Evolutionary conservation across 2,329 filamentous ascomycete genomes (phyloP), one percentile per base, ranked within the genome.

Genomic region (Pyrenophora seminiperda): DNA sequence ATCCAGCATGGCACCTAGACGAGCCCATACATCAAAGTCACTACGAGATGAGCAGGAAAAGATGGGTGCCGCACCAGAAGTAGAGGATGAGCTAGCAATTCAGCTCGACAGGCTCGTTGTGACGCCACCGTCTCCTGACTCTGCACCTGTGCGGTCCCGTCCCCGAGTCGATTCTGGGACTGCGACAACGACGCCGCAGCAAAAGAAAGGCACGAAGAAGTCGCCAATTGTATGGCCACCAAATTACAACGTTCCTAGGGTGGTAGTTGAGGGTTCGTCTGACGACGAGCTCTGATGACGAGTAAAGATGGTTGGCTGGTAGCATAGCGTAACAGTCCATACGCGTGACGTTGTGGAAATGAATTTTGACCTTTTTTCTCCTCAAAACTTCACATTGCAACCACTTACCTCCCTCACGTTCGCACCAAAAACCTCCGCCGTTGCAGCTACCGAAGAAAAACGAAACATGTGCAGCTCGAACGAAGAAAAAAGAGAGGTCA

Each of bases 71-170:
- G 13, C 33, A 32, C 2, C 20, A 11, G 22, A 24, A n/a, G 7
- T 18, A 13, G 36, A 45, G 14, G 34, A 44, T 4, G 34, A 36
- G 9, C 14, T 45, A 20, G n/a, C 41, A 13, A 11, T 15, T 13
- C 34, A 44, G 27, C 17, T 50, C n/a, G 22, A 44, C 13, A 45
- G 31, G n/a, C 34, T 50, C n/a, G 34, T 36, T 41, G 20, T 50
- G 5, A 50, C 47, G 19, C 36, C 41, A 7, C 34, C 41, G 7
- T 36, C 47, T 13, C 34, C 41, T 24, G 17, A 11, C 7, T 40
- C 41, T 32, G 22, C 18, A 18, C 40, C 38, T 9, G 18, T 18
- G n/a, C 42, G 22, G 11, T 41, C 31, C 2, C 48, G 32, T 29
- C 37, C 13, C 15, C 32, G 41, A n/a, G 48, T 51, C 10, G 48